Conservation (phyloP, 352 stramenopile species). For the Pythium brachiatum region DNA sequence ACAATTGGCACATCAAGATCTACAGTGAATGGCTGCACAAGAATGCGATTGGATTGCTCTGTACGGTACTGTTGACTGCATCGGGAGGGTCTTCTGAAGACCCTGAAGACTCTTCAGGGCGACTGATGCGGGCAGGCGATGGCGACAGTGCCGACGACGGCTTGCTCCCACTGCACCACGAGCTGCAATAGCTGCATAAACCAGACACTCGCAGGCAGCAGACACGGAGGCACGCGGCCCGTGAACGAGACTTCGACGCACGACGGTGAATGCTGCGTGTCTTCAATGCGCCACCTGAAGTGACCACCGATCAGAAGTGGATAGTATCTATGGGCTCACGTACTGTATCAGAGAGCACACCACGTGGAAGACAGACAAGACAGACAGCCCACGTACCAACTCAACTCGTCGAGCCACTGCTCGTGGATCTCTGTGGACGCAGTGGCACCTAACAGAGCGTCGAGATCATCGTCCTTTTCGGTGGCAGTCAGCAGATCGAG, state of each 20-base stretch:
- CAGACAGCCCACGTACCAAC: constrained; percentile 21
- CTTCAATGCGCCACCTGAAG: constrained; percentile 18
- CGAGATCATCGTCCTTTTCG: constrained; percentile 2
- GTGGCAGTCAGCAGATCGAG: background rate
- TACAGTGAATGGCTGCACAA: too few species aligned
- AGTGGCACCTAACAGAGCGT: background rate
- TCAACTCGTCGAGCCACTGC: constrained; percentile 18
- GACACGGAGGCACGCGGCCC: constrained; percentile 5
- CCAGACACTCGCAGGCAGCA: constrained; percentile 7
- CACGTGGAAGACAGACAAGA: background rate
- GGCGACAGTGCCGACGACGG: constrained; percentile 5
- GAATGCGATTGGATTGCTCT: too few species aligned
- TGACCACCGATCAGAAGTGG: background rate
- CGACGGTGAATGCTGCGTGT: background rate
- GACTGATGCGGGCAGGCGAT: constrained; percentile 5
- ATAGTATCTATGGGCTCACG: background rate
- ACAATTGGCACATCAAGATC: too few species aligned
- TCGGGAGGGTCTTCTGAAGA: too few species aligned
- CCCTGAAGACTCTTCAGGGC: background rate
- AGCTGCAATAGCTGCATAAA: constrained; percentile 19
- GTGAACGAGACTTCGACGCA: constrained; percentile 7
- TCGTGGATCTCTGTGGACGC: constrained; percentile 7
- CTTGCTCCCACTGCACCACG: constrained; percentile 20
- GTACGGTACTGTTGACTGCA: too few species aligned
- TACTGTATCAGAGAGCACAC: background rate